Evolutionary conservation across 2,329 filamentous ascomycete genomes (phyloP).

Genomic region (Metarhizium rileyi): DNA sequence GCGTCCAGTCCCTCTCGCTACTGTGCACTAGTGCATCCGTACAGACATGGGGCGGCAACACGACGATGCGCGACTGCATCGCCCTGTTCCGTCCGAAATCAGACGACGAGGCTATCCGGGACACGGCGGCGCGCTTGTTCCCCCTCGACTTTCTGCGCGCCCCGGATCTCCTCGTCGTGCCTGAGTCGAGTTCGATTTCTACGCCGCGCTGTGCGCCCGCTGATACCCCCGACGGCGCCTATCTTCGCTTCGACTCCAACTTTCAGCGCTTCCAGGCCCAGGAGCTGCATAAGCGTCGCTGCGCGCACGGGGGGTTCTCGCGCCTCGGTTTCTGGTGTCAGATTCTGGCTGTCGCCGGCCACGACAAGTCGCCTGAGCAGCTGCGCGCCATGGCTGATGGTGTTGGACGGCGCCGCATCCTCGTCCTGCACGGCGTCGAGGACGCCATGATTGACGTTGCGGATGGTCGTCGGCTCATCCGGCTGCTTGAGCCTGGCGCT

Average conservation of each 20-base stretch:
- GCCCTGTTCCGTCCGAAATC: conserved; percentile 59
- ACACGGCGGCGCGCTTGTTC: conserved; percentile 59
- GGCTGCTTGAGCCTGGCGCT: conserved; percentile 51
- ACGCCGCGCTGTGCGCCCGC: conserved; percentile 29
- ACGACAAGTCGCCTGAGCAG: conserved; percentile 62
- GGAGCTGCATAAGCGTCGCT: conserved; percentile 64
- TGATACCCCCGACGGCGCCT: conserved; percentile 21
- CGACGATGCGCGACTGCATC: conserved; percentile 50
- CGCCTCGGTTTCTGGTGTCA: conserved; percentile 64
- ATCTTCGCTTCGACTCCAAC: conserved; percentile 58
- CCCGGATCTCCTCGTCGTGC: conserved; percentile 49
- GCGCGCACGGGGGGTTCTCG: conserved; percentile 50
- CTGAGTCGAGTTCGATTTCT: too few species aligned
- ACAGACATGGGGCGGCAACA: conserved; percentile 50
- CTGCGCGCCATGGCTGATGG: conserved; percentile 53
- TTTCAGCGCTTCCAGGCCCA: conserved; percentile 75
- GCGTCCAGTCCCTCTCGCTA: conserved; percentile 47
- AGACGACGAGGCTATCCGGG: conserved; percentile 54
- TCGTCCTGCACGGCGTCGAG: conserved; percentile 64
- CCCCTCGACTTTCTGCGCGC: conserved; percentile 48
- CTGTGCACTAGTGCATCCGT: conserved; percentile 52
- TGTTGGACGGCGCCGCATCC: conserved; percentile 64
- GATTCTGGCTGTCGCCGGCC: conserved; percentile 68
- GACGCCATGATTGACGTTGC: conserved; percentile 71
- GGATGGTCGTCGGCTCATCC: conserved; percentile 60